A percentile compares a stretch with the other conserved stretches of the same genome.
These are phyloP conservation scores for Phaffia rhodozyma DNA, from an alignment of 1,284 basidiomycete genomes.

Conservation along the genomic window DNA sequence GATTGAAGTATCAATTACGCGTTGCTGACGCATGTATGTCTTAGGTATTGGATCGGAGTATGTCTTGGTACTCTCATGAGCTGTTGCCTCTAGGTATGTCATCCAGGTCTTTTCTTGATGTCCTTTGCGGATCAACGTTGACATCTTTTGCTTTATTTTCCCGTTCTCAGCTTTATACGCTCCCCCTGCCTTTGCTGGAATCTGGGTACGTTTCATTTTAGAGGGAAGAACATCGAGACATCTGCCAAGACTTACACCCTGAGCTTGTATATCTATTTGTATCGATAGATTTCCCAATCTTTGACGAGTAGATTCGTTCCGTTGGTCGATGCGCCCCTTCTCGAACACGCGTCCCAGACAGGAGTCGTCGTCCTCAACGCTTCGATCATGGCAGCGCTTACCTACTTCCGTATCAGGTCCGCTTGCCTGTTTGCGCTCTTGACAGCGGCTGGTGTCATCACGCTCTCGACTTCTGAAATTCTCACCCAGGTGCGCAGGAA, in stretches of 20 bases:
- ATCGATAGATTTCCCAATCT: slow-evolving; percentile 45
- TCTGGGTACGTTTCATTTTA: no score
- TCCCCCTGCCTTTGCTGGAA: no score
- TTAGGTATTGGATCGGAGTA: slow-evolving; percentile 2
- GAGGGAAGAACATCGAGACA: no score
- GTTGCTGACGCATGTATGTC: slow-evolving; percentile 5
- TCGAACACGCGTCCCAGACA: slow-evolving; percentile 52
- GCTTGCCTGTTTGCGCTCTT: slow-evolving; percentile 36
- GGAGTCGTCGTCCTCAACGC: slow-evolving; percentile 52
- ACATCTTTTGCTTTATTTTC: slow-evolving; percentile 22
- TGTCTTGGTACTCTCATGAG: slow-evolving; percentile 66
- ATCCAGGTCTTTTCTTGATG: slow-evolving; percentile 20
- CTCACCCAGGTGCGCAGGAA: slow-evolving; percentile 24
- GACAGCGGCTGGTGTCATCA: slow-evolving; percentile 25
- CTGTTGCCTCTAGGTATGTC: slow-evolving; percentile 26
- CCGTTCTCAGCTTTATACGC: no score
- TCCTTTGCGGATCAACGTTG: slow-evolving; percentile 14
- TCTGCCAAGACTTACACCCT: no score
- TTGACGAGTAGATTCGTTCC: slow-evolving; percentile 20
- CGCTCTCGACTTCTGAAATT: slow-evolving; percentile 23
- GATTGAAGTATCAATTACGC: neutral
- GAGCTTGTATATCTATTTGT: slow-evolving; percentile 29
- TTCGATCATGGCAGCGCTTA: slow-evolving; percentile 41
- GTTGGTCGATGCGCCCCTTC: slow-evolving; percentile 24
- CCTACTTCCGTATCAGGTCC: slow-evolving; percentile 32